Base-by-base conservation (phyloP, 805 yeast genomes). In the Nakazawaea holstii region DNA sequence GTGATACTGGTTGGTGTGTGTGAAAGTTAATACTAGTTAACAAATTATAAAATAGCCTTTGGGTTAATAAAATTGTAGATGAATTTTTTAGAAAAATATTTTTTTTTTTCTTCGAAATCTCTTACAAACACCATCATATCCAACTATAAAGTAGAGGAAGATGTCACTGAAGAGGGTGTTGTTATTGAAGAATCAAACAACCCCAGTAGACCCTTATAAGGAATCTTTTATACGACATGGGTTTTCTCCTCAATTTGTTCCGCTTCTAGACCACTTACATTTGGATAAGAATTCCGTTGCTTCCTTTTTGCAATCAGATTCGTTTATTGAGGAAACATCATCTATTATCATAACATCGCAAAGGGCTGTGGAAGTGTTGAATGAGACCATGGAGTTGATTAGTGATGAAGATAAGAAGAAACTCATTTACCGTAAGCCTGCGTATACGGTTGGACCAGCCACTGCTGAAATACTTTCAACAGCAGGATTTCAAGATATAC, bases 371-470 rank as follows among this genome's bases (percentile, higher is more conserved):
- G 97, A 91, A 55, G 82, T 88, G 5, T 63, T 89, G 10, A 77
- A 76, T 51, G 67, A 69, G 35, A 60, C 76, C 11, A 64, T 83
- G 6, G 51, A 53, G 0, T 49, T 49, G 9, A 54, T 70, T n/a
- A 8, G 10, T 4, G 35, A 35, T 35, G 27, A 11, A 3, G 39
- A 43, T 10, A 29, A 17, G 33, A 43, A 44, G 33, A 54, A 59
- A 7, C 46, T 42, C 0, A 66, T 82, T 1, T 59, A 77, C 6
- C 46, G 53, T 3, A 80, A 80, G 55, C 77, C 82, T 0, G 83
- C 84, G 0, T 92, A 82, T 58, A 88, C 97, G 0, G 97, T 92
- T 6, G 98, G 98, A 0, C 96, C 96, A 1, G 90, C 96, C 0
- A 92, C 98, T 0, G 76, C 74, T 15, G 67, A 69, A 13, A 78